Base-by-base conservation (phyloP, 352 stramenopile species). In the Globisporangium iwayamae region DNA sequence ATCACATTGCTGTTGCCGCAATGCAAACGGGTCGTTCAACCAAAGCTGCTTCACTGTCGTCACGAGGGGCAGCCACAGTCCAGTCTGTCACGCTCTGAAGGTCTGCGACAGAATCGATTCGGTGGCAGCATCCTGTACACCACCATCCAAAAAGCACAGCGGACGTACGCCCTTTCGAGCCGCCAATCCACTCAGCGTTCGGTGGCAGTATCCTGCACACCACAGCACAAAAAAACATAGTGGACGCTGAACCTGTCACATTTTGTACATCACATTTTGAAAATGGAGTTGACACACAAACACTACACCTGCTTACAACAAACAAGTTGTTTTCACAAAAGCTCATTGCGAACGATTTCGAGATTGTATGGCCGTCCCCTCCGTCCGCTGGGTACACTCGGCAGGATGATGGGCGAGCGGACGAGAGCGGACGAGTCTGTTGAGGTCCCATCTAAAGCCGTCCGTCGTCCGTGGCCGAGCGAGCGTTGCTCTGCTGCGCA, bases 391-490 rank as follows among this genome's bases (percentile, higher is more conserved):
- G n/a, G 30, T 28, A 57, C 51, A 39, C 10, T 18, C 13, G 51
- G 45, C n/a, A 39, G 2, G 51, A 13, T 39, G 51, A 57, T 43
- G 51, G 14, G 28, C 30, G 51, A 57, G 51, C 32, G 51, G 51
- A 56, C 16, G 18, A 2, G 9, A 25, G 22, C 54, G 54, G 22
- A 28, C 54, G 54, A 14, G 16, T 13, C 32, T 60, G 55, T 61
- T 61, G 55, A 61, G 38, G 38, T 61, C 55, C 38, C 47, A 61
- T 51, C 55, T 61, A 39, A 61, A 60, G 55, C 55, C 54, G 54
- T 60, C 39, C 39, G 28, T 41, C 25, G 51, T 58, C 52, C 30
- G 38, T 58, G 52, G 51, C 51, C 43, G n/a, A 52, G 46, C 46
- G 46, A 52, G 46, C 46, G 50, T 14, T 41, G 50, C 51, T 32